Evolutionary conservation across 805 yeast species (phyloP).

Genomic region (Blastobotrys muscicola): DNA sequence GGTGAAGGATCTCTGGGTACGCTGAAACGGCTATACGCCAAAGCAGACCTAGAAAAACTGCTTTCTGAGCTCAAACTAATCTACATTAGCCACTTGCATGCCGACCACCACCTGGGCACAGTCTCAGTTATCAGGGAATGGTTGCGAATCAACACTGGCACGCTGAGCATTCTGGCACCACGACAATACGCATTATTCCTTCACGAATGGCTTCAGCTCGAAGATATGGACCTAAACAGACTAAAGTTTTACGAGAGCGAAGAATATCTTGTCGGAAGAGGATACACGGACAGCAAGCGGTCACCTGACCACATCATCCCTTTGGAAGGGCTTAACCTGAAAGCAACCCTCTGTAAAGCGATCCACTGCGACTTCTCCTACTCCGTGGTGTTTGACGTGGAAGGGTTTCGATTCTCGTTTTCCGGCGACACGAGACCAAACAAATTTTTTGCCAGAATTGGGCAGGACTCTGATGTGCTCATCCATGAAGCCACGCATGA

Average conservation of each 20-base stretch:
- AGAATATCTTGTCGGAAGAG: constrained; percentile 37
- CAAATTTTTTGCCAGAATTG: constrained; percentile 52
- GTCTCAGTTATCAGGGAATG: constrained; percentile 61
- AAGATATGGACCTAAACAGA: constrained; percentile 32
- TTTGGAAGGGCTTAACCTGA: background rate
- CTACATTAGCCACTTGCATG: constrained; percentile 84
- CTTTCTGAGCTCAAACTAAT: constrained; percentile 56
- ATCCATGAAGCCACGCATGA: constrained; percentile 94
- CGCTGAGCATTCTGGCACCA: constrained; percentile 59
- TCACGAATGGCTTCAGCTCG: constrained; percentile 55
- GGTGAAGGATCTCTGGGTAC: constrained; percentile 88
- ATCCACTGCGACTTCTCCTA: constrained; percentile 80
- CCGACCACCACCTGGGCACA: constrained; percentile 91
- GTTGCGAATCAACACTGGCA: constrained; percentile 26
- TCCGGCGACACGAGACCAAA: constrained; percentile 95
- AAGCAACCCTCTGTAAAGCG: constrained; percentile 54
- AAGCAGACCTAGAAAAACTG: constrained; percentile 33
- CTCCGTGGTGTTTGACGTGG: constrained; percentile 47
- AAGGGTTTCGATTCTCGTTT: constrained; percentile 63
- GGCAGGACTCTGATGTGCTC: constrained; percentile 56
- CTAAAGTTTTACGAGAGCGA: constrained; percentile 53
- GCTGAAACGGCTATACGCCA: constrained; percentile 51
- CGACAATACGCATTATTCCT: constrained; percentile 62
- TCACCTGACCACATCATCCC: background rate
- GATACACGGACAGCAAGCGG: constrained; percentile 12